phyloP scores from a whole-genome alignment of 108 stramenopile species.

The Nitzschia sp. region DNA sequence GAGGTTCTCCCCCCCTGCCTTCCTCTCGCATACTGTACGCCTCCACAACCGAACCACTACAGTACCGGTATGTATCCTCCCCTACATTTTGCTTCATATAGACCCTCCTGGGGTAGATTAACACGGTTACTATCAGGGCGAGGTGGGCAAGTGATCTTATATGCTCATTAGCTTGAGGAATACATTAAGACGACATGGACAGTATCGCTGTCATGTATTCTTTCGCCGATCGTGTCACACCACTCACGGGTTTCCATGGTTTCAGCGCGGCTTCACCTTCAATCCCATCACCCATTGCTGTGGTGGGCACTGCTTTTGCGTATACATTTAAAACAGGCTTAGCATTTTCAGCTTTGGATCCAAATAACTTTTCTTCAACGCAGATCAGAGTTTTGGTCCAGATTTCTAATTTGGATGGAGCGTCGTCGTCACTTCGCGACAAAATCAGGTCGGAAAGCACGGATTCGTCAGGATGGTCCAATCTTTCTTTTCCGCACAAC shows the following conservation, averaged over 20 bases:
- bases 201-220: conserved; percentile 29
- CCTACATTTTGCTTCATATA: too few species aligned
- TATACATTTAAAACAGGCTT: conserved; percentile 28
- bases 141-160: too few species aligned
- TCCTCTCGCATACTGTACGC: too few species aligned
- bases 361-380: conserved; percentile 17
- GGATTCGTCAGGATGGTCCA: not conserved
- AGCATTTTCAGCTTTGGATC: conserved; percentile 15
- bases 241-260: conserved; percentile 26
- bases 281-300: not conserved
- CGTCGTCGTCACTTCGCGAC: not conserved
- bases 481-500: not conserved
- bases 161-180: too few species aligned
- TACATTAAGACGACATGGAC: not conserved
- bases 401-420: not conserved
- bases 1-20: too few species aligned
- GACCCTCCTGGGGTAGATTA: too few species aligned
- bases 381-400: conserved; percentile 13
- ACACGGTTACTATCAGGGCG: too few species aligned
- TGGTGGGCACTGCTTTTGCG: conserved; percentile 8
- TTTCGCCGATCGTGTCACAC: conserved; percentile 21
- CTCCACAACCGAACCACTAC: too few species aligned
- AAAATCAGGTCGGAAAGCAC: not conserved
- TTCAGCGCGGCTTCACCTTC: too few species aligned
- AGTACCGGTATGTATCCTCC: too few species aligned